Conservation (phyloP, 2,329 filamentous ascomycete species). For the Ploettnerulaceae sp. region DNA sequence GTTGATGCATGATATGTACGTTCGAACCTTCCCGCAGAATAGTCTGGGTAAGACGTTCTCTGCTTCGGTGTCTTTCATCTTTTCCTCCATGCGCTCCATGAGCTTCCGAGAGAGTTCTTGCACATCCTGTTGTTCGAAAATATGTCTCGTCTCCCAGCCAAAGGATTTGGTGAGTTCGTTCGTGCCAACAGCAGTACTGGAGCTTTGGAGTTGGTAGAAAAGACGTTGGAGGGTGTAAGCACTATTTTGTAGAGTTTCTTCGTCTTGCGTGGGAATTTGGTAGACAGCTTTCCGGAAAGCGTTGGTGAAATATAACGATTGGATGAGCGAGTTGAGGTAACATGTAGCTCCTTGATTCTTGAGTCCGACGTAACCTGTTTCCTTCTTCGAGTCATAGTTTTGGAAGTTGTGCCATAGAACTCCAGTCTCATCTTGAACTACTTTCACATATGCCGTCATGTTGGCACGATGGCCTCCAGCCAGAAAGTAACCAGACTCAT, state of each 20-base stretch:
- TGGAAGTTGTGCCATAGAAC: conserved; percentile 88
- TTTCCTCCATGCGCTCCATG: conserved; percentile 95
- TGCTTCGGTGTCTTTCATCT: conserved; percentile 93
- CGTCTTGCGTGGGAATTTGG: conserved; percentile 86
- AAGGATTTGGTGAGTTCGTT: conserved; percentile 94
- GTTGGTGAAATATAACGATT: conserved; percentile 84
- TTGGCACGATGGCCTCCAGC: conserved; percentile 73
- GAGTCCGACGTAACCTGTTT: conserved; percentile 93
- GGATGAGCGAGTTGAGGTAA: conserved; percentile 79
- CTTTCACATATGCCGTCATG: conserved; percentile 75
- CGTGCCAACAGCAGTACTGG: conserved; percentile 75
- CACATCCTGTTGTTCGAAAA: conserved; percentile 98
- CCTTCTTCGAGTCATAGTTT: conserved; percentile 98
- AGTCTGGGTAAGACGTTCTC: conserved; percentile 85
- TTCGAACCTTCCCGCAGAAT: conserved; percentile 97
- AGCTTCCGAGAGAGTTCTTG: conserved; percentile 94
- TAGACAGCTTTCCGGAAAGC: conserved; percentile 96
- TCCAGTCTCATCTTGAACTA: conserved; percentile 82
- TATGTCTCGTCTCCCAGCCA: conserved; percentile 95
- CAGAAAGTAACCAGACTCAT: conserved; percentile 62
- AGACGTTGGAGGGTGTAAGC: conserved; percentile 90
- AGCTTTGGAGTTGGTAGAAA: conserved; percentile 93
- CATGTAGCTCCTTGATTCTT: conserved; percentile 95
- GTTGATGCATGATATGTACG: conserved; percentile 97
- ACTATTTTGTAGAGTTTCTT: conserved; percentile 77